These are phyloP conservation scores for Trichoderma sp. DNA, from an alignment of 2,329 filamentous ascomycete genomes.

Conservation along the genomic window DNA sequence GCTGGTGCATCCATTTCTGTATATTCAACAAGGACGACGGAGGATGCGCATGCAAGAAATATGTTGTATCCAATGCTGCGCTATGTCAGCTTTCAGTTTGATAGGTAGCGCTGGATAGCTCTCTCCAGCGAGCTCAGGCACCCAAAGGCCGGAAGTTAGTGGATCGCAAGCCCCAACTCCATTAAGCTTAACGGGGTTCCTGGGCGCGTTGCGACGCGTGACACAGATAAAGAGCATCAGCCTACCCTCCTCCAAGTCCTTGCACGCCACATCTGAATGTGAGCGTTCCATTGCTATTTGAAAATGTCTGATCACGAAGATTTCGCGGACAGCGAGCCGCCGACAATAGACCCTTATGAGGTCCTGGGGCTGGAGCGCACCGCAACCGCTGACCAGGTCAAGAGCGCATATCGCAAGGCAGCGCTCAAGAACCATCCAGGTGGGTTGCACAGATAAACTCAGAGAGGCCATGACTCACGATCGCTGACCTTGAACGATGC, in stretches of 20 bases:
- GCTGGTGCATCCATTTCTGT: conserved; percentile 32
- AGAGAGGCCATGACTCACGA: background rate
- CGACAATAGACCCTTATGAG: conserved; percentile 74
- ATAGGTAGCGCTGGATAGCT: background rate
- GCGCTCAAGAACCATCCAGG: conserved; percentile 86
- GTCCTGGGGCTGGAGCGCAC: conserved; percentile 70
- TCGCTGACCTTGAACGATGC: conserved; percentile 28
- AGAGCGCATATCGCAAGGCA: conserved; percentile 86
- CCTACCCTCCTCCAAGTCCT: conserved; percentile 18
- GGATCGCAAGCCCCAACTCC: conserved; percentile 11
- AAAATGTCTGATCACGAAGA: conserved; percentile 56
- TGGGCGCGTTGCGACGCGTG: conserved; percentile 28
- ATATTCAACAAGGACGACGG: background rate
- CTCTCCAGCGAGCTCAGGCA: conserved; percentile 6
- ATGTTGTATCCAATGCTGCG: background rate
- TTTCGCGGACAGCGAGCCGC: conserved; percentile 57
- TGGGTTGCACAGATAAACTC: conserved; percentile 43
- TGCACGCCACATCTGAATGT: conserved; percentile 1
- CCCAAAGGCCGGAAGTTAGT: conserved; percentile 16
- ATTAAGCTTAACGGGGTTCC: conserved; percentile 25
- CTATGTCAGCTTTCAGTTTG: background rate
- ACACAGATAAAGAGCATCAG: conserved; percentile 20
- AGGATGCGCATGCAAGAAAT: background rate
- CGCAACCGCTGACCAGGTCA: conserved; percentile 78
- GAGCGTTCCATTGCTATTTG: conserved; percentile 20